Conservation (phyloP, 495 filamentous ascomycete species). For the Trypethelium eluteriae region DNA sequence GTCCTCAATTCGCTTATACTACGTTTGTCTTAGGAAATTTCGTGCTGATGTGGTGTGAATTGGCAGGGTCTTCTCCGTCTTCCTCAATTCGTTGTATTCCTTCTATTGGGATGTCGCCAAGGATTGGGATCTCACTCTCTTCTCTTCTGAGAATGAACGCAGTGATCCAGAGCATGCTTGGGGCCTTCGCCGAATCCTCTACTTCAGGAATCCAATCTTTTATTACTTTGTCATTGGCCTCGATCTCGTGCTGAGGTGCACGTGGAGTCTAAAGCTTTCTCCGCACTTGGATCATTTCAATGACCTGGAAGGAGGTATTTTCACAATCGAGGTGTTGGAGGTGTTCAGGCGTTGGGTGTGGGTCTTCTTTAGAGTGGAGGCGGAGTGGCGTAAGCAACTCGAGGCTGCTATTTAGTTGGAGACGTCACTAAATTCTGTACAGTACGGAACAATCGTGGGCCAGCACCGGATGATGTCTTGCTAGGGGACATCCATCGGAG, state of each 20-base stretch:
- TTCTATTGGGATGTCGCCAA: constrained; percentile 98
- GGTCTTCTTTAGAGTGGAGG: constrained; percentile 92
- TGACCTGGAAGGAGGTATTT: constrained; percentile 78
- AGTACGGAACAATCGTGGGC: constrained; percentile 48
- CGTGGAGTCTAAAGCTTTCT: constrained; percentile 79
- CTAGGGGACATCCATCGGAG: constrained; percentile 46
- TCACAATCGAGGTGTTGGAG: constrained; percentile 78
- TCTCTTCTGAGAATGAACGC: constrained; percentile 44
- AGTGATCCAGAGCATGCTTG: constrained; percentile 58
- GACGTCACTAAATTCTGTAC: background rate
- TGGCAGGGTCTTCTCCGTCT: constrained; percentile 48
- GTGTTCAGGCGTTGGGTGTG: constrained; percentile 87
- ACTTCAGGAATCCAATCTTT: constrained; percentile 57
- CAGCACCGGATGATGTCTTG: constrained; percentile 45
- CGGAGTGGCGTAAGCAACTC: constrained; percentile 54
- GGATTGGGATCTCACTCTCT: constrained; percentile 93
- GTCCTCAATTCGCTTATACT: background rate
- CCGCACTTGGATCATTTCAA: constrained; percentile 72
- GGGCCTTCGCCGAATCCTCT: constrained; percentile 64
- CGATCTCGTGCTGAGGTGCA: constrained; percentile 75
- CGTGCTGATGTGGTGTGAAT: background rate
- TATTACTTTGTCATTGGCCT: constrained; percentile 78
- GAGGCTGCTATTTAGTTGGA: background rate
- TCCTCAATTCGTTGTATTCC: constrained; percentile 79
- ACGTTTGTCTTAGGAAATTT: background rate